phyloP scores from a whole-genome alignment of 345 rosid genomes.

The Dovyalis caffra region DNA sequence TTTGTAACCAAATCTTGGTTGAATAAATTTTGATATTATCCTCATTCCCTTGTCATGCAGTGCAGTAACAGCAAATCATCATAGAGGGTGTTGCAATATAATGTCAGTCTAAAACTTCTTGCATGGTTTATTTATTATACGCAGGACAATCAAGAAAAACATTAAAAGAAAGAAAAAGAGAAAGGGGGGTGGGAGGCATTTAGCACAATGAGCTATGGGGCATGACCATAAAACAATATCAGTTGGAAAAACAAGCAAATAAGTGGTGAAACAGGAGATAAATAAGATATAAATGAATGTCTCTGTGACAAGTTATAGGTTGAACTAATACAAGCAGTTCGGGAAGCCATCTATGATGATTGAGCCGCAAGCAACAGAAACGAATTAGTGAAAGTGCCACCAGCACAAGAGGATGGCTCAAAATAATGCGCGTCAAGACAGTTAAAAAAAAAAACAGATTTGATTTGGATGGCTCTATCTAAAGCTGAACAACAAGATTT shows the following conservation, averaged over 20 bases:
- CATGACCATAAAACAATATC: too few species aligned
- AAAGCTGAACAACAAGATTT: not conserved
- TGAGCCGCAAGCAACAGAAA: not conserved
- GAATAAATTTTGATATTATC: not conserved
- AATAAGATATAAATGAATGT: not conserved
- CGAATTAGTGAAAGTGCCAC: not conserved
- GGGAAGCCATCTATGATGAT: not conserved
- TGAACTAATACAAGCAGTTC: not conserved
- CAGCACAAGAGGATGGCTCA: not conserved
- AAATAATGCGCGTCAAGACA: not conserved
- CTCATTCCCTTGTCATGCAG: not conserved
- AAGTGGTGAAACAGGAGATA: not conserved
- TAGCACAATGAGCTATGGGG: not conserved
- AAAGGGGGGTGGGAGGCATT: too few species aligned
- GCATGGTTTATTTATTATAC: not conserved
- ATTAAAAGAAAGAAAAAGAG: not conserved
- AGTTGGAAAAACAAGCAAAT: too few species aligned
- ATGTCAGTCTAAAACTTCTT: not conserved
- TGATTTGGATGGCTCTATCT: not conserved
- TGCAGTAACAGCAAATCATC: constrained; percentile 2
- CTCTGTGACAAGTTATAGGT: not conserved
- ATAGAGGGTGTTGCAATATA: not conserved
- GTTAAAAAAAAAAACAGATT: not conserved
- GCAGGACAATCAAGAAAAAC: not conserved
- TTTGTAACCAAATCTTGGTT: not conserved